Base-by-base conservation (phyloP, 345 rosid genomes). In the Tarenaya hassleriana region DNA sequence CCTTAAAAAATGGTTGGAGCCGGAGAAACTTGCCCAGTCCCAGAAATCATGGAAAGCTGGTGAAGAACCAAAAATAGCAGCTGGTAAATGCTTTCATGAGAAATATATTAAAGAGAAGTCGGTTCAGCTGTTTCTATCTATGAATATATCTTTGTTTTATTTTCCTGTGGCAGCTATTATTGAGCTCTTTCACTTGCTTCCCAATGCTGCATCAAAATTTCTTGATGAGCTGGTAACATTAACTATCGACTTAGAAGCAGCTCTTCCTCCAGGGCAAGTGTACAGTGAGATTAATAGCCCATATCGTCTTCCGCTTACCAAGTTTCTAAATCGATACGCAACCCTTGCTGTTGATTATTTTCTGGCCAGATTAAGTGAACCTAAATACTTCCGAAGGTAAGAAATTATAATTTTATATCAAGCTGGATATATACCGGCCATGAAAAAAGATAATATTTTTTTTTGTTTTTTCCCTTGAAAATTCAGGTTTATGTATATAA, bases 21-120 rank as follows among this genome's bases (percentile, higher is more conserved):
- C 97, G 34, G 98, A 92, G 64, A 92, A 83, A 72, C 98, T 92
- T 65, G 83, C 86, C 49, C 95, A 85, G 75, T 83, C 77, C 63
- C 80, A 72, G 73, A 92, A 92, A 70, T 78, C 91, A 70, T 88
- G 98, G 96, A 92, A 92, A 69, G 77, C 94, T 61, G 98, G 98
- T 58, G 98, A 92, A 74, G 98, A 92, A 75, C 95, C 98, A 29
- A 92, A 92, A 79, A 88, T 92, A 55, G 98, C 98, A 56, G 88
- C 97, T 40, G 97, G 98, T 88, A 79, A 56, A 50, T 33, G 35
- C 11, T 4, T 37, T 47, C 42, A 7, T 45, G 35, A n/a, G 32
- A 34, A 47, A 38, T 12, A 53, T 50, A 41, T 24, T 13, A 42
- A 27, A 17, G 8, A 42, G 13, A 32, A 62, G 34, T 40, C n/a